A percentile compares a stretch with the other conserved stretches of the same genome.
These are phyloP conservation scores for Chloropicon primus DNA, from an alignment of 139 green algal species.

Conservation along the genomic window DNA sequence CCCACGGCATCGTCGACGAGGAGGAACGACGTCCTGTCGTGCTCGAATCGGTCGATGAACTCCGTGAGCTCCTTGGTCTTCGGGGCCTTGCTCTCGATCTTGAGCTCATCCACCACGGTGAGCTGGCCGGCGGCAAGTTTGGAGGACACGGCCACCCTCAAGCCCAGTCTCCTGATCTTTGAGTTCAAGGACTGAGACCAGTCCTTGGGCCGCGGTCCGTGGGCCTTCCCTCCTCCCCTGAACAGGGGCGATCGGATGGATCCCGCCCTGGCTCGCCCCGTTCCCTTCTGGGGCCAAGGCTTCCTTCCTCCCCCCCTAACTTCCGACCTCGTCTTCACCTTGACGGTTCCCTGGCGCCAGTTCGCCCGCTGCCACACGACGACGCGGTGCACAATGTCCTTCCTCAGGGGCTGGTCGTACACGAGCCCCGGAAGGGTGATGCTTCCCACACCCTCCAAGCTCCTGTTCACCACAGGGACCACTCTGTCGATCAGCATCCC, in stretches of 20 bases:
- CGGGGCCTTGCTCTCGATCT: background rate
- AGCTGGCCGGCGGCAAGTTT: background rate
- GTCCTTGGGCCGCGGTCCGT: slow-evolving; percentile 50
- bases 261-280: slow-evolving; percentile 74
- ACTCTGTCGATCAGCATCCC: background rate
- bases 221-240: slow-evolving; percentile 82
- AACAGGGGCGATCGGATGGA: slow-evolving; percentile 67
- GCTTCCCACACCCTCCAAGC: background rate
- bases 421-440: background rate
- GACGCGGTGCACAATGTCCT: background rate
- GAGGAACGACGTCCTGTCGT: background rate
- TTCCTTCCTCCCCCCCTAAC: slow-evolving; percentile 91
- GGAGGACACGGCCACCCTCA: background rate
- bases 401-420: background rate
- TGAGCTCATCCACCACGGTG: background rate
- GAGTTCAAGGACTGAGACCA: background rate
- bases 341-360: slow-evolving; percentile 66
- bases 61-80: background rate
- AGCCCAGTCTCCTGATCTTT: background rate
- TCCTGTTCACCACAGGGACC: background rate
- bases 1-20: background rate
- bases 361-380: background rate
- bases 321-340: slow-evolving; percentile 77
- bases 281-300: slow-evolving; percentile 95
- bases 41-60: background rate